phyloP scores from a whole-genome alignment of 2,329 filamentous ascomycete species.

The Fusarium napiforme region DNA sequence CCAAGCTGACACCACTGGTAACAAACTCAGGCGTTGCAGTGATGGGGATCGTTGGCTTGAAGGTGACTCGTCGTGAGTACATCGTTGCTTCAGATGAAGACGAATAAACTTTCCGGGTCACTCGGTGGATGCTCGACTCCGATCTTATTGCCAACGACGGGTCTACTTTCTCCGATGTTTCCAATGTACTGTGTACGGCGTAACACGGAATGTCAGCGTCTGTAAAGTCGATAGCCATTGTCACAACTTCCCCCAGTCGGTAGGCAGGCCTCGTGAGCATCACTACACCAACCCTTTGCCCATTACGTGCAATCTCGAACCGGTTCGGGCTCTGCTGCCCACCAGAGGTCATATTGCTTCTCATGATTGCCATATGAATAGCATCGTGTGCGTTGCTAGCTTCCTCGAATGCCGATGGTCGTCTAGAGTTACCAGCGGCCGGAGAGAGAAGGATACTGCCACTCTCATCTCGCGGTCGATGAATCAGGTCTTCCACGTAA shows the following conservation, averaged over 20 bases:
- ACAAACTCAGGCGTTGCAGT: constrained; percentile 90
- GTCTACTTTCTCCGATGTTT: constrained; percentile 87
- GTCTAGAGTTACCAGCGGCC: constrained; percentile 65
- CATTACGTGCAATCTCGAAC: constrained; percentile 93
- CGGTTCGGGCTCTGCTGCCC: constrained; percentile 87
- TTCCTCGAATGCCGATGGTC: constrained; percentile 66
- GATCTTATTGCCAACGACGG: constrained; percentile 84
- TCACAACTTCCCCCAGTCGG: constrained; percentile 87
- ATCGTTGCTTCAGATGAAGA: constrained; percentile 84
- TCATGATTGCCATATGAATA: constrained; percentile 90
- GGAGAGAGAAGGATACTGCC: constrained; percentile 76
- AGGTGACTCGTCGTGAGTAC: constrained; percentile 81
- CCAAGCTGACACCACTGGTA: constrained; percentile 85
- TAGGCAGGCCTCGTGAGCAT: constrained; percentile 90
- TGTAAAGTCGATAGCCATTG: constrained; percentile 84
- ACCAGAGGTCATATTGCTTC: constrained; percentile 75
- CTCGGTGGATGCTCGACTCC: constrained; percentile 84
- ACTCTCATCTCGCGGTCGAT: constrained; percentile 64
- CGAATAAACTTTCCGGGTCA: constrained; percentile 84
- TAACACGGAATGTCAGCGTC: constrained; percentile 84
- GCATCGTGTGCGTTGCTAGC: constrained; percentile 78
- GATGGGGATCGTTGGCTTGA: constrained; percentile 84
- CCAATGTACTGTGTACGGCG: constrained; percentile 83
- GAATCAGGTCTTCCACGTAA: constrained; percentile 81
- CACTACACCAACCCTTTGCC: constrained; percentile 89